Percentiles rank a stretch among this genome's conserved stretches.
Conservation (phyloP, 768 basidiomycete genomes). For the Amanita thiersii region DNA sequence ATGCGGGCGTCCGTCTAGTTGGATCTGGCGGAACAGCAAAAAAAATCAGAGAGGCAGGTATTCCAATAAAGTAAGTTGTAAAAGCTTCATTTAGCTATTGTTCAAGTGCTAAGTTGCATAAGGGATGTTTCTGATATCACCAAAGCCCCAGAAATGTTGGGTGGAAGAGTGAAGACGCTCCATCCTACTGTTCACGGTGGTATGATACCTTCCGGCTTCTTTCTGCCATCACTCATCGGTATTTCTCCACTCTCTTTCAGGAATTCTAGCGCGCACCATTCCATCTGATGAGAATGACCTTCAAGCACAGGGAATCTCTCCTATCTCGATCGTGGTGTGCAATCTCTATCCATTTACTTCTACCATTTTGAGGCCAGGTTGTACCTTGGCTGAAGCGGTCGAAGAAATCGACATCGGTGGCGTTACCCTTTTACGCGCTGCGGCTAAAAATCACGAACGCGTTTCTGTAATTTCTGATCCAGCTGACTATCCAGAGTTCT, state of each 20-base stretch:
- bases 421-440: constrained; percentile 93
- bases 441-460: constrained; percentile 95
- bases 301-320: constrained; percentile 73
- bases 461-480: constrained; percentile 88
- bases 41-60: constrained; percentile 90
- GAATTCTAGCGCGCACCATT: constrained; percentile 90
- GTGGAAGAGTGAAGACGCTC: constrained; percentile 95
- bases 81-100: constrained; percentile 1
- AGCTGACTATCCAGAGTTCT: constrained; percentile 76
- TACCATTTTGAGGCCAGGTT: constrained; percentile 82
- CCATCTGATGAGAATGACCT: constrained; percentile 88
- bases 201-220: constrained; percentile 19
- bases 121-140: constrained; percentile 98
- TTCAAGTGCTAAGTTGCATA: constrained; percentile 3
- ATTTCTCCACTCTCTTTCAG: constrained; percentile 29
- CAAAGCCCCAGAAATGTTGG: constrained; percentile 97
- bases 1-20: constrained; percentile 77
- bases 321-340: constrained; percentile 96
- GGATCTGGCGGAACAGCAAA: constrained; percentile 98
- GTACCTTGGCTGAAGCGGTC: constrained; percentile 86
- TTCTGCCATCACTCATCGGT: neutral
- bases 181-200: constrained; percentile 98
- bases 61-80: constrained; percentile 66
- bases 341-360: constrained; percentile 96
- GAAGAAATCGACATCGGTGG: constrained; percentile 99